Percentiles rank a stretch among this genome's conserved stretches.
phyloP scores from a whole-genome alignment of 495 filamentous ascomycete genomes.

The Penicillium cinerascens region DNA sequence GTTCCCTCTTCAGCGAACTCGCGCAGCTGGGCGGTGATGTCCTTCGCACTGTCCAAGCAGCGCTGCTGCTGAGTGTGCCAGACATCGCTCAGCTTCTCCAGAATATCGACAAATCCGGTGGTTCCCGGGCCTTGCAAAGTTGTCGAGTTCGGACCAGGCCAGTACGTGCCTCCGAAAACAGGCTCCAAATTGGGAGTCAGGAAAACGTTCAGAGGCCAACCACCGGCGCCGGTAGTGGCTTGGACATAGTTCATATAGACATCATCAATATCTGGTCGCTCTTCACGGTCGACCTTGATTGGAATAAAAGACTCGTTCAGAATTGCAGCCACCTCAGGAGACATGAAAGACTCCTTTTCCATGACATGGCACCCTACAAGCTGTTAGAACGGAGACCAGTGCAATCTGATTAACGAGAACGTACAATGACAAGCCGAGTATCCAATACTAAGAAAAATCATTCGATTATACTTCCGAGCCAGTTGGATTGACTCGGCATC shows the following conservation, averaged over 20 bases:
- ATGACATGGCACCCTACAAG: constrained; percentile 82
- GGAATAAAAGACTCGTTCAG: constrained; percentile 89
- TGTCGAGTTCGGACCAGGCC: constrained; percentile 72
- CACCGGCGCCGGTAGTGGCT: constrained; percentile 85
- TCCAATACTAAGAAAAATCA: constrained; percentile 93
- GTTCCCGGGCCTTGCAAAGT: constrained; percentile 48
- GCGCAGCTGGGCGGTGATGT: constrained; percentile 73
- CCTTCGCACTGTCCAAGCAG: constrained; percentile 76
- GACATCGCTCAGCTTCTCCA: constrained; percentile 73
- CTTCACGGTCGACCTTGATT: constrained; percentile 90
- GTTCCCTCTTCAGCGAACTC: constrained; percentile 87
- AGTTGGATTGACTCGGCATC: constrained; percentile 69
- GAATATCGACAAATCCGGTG: constrained; percentile 72
- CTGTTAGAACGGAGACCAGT: constrained; percentile 9
- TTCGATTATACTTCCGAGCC: constrained; percentile 73
- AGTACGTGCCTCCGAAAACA: constrained; percentile 95
- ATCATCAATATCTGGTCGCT: constrained; percentile 90
- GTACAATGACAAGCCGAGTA: constrained; percentile 94
- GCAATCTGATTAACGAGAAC: constrained; percentile 15
- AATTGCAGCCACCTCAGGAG: constrained; percentile 71
- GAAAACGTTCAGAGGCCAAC: constrained; percentile 97
- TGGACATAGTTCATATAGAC: constrained; percentile 99
- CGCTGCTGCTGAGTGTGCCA: constrained; percentile 82
- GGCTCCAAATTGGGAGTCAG: constrained; percentile 90
- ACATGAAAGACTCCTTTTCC: constrained; percentile 89